These are phyloP conservation scores for Xylaria hypoxylon DNA, from an alignment of 2,329 filamentous ascomycete genomes.

Conservation along the genomic window DNA sequence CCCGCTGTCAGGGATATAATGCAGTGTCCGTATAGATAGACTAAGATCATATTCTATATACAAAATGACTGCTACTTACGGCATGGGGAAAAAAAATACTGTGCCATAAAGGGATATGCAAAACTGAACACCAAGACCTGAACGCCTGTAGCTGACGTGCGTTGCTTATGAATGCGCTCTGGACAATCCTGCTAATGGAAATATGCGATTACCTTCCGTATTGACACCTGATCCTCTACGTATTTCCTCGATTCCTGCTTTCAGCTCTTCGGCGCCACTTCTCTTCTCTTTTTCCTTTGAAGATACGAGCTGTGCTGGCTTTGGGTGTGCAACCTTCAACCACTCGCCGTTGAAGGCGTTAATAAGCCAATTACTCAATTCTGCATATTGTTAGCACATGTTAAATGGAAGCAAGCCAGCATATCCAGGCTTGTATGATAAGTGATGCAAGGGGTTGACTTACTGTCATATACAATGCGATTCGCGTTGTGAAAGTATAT, in stretches of 20 bases:
- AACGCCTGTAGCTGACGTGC: constrained; percentile 22
- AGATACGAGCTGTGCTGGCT: constrained; percentile 57
- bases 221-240: constrained; percentile 33
- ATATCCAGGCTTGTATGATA: background rate
- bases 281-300: constrained; percentile 42
- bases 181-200: background rate
- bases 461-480: constrained; percentile 90
- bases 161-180: constrained; percentile 9
- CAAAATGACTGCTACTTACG: background rate
- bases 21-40: constrained; percentile 8
- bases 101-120: background rate
- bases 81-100: constrained; percentile 1
- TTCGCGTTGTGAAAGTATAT: constrained; percentile 97
- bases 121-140: constrained; percentile 16
- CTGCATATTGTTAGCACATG: constrained; percentile 60
- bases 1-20: constrained; percentile 3
- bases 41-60: background rate
- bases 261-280: constrained; percentile 42
- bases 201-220: constrained; percentile 4
- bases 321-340: constrained; percentile 69
- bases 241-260: constrained; percentile 39
- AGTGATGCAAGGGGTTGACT: constrained; percentile 55
- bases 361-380: constrained; percentile 88
- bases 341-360: constrained; percentile 99
- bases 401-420: background rate